Percentiles rank a stretch among this genome's conserved stretches.
These are phyloP conservation scores for Vicia sativa DNA, from an alignment of 306 rosid species.

Conservation along the genomic window DNA sequence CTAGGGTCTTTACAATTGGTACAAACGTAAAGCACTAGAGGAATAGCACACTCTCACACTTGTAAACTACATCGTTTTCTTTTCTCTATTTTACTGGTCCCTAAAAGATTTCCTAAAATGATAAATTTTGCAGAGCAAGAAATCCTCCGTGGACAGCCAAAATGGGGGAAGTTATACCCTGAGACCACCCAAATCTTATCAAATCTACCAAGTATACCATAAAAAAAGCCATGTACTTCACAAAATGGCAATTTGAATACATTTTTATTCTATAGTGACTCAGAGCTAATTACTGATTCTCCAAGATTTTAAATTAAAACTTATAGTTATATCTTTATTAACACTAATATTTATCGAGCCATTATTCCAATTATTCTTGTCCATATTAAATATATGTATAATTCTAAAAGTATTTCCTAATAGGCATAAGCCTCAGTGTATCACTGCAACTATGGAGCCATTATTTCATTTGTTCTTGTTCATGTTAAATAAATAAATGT, in stretches of 20 bases:
- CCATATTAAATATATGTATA: not conserved
- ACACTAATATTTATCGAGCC: constrained; percentile 5
- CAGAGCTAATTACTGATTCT: not conserved
- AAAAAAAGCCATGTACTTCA: not conserved
- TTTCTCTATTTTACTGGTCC: constrained; percentile 1
- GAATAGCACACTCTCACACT: not conserved
- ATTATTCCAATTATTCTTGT: constrained; percentile 9
- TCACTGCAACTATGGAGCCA: not conserved
- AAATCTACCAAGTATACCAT: not conserved
- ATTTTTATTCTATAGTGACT: not conserved
- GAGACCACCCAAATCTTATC: not conserved
- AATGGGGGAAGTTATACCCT: not conserved
- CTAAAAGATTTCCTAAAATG: not conserved
- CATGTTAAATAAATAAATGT: constrained; percentile 1
- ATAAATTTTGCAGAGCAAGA: not conserved
- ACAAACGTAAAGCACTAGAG: not conserved
- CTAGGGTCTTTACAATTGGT: not conserved
- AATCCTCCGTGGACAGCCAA: not conserved
- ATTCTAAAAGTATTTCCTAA: constrained; percentile 1
- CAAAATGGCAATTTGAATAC: not conserved
- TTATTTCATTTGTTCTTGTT: constrained; percentile 13
- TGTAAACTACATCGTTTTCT: not conserved
- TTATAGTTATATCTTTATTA: not conserved
- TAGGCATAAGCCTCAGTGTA: not conserved
- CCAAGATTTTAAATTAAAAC: constrained; percentile 17